A percentile compares a stretch with the other conserved stretches of the same genome.
Evolutionary conservation across 352 stramenopile species (phyloP).

Genomic region (Phytopythium chamaehyphon): DNA sequence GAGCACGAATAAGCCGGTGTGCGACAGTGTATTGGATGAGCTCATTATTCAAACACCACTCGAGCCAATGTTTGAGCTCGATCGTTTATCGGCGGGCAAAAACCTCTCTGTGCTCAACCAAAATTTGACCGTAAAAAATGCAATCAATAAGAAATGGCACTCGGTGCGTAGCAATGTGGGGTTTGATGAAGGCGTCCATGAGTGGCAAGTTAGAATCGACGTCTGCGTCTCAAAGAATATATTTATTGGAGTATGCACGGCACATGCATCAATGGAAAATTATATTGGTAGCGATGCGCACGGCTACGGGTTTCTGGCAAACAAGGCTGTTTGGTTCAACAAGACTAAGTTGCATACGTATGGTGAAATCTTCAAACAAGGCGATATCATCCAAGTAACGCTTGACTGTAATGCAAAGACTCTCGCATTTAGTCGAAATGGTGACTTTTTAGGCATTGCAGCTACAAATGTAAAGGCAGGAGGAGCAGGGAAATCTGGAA

Average conservation of each 20-base stretch:
- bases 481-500: conserved; percentile 4
- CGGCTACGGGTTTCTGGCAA: conserved; percentile 90
- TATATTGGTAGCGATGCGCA: conserved; percentile 86
- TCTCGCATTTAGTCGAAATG: conserved; percentile 84
- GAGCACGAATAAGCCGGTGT: too few species aligned
- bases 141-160: conserved; percentile 89
- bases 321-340: conserved; percentile 92
- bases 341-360: conserved; percentile 88
- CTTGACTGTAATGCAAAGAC: conserved; percentile 81
- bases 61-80: conserved; percentile 71
- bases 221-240: conserved; percentile 91
- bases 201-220: conserved; percentile 87
- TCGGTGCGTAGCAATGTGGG: conserved; percentile 61
- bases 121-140: conserved; percentile 82
- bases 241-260: conserved; percentile 84
- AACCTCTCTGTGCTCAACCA: conserved; percentile 76
- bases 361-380: conserved; percentile 90
- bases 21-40: neutral
- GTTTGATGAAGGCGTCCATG: conserved; percentile 79
- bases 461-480: conserved; percentile 58
- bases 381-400: conserved; percentile 80
- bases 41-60: conserved; percentile 45
- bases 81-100: conserved; percentile 49
- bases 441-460: conserved; percentile 79
- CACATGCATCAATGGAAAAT: conserved; percentile 75